Base-by-base conservation (phyloP, 805 yeast species). In the Barnettozyma californica region DNA sequence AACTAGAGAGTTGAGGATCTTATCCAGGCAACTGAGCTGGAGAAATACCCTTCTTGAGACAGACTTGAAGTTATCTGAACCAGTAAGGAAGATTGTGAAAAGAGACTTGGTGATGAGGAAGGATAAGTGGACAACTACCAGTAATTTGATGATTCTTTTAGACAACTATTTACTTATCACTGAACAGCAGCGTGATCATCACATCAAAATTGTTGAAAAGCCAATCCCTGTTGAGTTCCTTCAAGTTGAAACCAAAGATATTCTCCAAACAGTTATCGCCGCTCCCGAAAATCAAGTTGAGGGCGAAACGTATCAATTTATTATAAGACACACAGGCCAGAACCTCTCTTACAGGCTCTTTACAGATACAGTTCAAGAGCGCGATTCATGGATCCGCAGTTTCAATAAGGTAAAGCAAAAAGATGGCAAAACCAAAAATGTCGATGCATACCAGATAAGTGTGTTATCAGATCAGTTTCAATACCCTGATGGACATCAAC, bases 151-250 rank as follows among this genome's bases (percentile, higher is more conserved):
- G 21, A 77, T 87, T 18, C 65, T 88, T 26, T 65, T 88, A 45
- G 95, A 88, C 60, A 86, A 88, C 58, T 86, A 74, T 56, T 65
- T 88, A 40, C 59, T 88, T 29, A 74, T 88, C 1, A 82, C 87
- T 1, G 83, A 87, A 37, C 73, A 72, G 42, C 63, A 76, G 2
- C 69, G 70, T 9, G 76, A 73, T 41, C 65, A 57, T 34, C 57
- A 55, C 16, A 72, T 61, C 41, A 73, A 72, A 53, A 73, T 82
- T 0, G 60, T 70, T 10, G 87, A 81, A 55, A 71, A 70, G 40
- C 87, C 88, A 1, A 77, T 82, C 9, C 83, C 86, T 0, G 69
- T 80, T 23, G 84, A 78, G 55, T 80, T 78, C 52, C 59, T 83
- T 38, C 70, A 78, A 46, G 65, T 80, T 14, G 84, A 80, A 60